Base-by-base conservation (phyloP, 2,329 filamentous ascomycete genomes). In the Emergomyces orientalis region DNA sequence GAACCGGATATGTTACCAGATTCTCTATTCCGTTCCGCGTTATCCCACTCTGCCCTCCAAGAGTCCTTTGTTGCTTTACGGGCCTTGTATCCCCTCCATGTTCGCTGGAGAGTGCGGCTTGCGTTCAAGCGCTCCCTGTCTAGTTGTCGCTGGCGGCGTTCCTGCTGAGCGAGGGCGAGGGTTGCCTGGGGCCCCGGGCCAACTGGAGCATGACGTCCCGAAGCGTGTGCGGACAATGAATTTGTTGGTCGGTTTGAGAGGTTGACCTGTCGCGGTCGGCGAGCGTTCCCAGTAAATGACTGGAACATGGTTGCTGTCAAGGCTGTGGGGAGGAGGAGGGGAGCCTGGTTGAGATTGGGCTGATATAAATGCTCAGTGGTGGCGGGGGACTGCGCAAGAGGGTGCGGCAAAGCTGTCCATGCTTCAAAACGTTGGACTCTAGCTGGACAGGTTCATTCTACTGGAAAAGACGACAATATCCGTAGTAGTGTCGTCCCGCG, bases 261-360 rank as follows among this genome's bases (percentile, higher is more conserved):
- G 77, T 97, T 97, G 73, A 97, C 91, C 74, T 97, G 92, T 67
- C 94, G 88, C 65, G 88, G 88, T 68, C 90, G 89, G 71, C 90
- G 87, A 70, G 91, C 90, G 76, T 79, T 90, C 69, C 94, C 94
- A 30, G 90, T 94, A 78, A 99, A 99, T 61, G 89, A 91, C 65
- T 89, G 87, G 78, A 94, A 95, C 93, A 97, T 97, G 69, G 72
- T 73, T 56, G 54, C 11, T 39, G 19, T 56, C 5, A 39, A 37
- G n/a, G 67, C 63, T 55, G 56, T 14, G 19, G 30, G 58, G 41
- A 17, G 43, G 65, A 60, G 63, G 61, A 60, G 63, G 62, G 37
- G 25, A 57, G 25, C n/a, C 22, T 17, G 30, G 13, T 58, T 11
- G 34, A 62, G 63, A 55, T 63, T 37, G 22, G 54, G 57, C 58